Conservation (phyloP, 257 asterid genomes). For the Oldenlandia corymbosa region DNA sequence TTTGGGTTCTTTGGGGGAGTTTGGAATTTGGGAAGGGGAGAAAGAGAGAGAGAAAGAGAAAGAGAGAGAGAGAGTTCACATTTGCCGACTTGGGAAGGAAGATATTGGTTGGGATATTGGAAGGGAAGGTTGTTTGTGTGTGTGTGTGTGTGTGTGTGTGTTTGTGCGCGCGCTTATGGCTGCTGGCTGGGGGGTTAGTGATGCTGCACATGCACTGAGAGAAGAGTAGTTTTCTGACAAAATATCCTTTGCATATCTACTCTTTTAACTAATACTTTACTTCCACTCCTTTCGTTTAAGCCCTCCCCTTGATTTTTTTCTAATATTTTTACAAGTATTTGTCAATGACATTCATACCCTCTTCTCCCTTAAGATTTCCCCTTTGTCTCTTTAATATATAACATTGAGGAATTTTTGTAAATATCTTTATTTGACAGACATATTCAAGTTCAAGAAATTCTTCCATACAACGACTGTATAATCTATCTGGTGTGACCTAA, state of each 20-base stretch:
- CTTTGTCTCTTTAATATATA: no score
- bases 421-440: no score
- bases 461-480: no score
- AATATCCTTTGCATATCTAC: conserved; percentile 38
- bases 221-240: conserved; percentile 35
- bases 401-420: no score
- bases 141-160: no score
- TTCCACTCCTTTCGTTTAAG: conserved; percentile 10
- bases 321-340: no score
- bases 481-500: no score
- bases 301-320: no score
- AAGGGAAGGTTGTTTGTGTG: no score
- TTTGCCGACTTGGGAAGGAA: conserved; percentile 16
- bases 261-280: conserved; percentile 8
- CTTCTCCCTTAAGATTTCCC: no score
- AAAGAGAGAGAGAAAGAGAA: background rate
- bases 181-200: background rate
- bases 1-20: background rate
- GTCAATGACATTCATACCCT: no score
- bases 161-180: background rate
- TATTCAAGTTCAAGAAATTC: no score
- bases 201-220: conserved; percentile 13
- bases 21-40: background rate
- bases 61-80: conserved; percentile 6
- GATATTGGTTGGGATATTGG: conserved; percentile 6